These are phyloP conservation scores for Aristolochia fimbriata DNA, from an alignment of 164 flowering plant species.

Conservation along the genomic window DNA sequence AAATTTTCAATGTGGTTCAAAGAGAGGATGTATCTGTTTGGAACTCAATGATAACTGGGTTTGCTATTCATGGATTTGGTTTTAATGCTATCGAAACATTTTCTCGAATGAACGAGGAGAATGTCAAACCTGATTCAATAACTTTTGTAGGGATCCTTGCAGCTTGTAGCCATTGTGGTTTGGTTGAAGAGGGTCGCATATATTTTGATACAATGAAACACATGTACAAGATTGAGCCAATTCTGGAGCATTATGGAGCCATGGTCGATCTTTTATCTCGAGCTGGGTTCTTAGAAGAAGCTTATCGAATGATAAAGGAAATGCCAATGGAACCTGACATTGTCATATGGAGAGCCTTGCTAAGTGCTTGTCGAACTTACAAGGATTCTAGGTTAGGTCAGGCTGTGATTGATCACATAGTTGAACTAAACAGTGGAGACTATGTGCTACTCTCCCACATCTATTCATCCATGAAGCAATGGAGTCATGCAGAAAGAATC, in stretches of 20 bases:
- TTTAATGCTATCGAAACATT: constrained; percentile 42
- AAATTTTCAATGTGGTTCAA: constrained; percentile 27
- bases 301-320: constrained; percentile 30
- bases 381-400: constrained; percentile 42
- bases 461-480: constrained; percentile 44
- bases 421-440: constrained; percentile 50
- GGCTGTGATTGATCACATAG: constrained; percentile 35
- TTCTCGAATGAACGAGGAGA: constrained; percentile 14
- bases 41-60: constrained; percentile 74
- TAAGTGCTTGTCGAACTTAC: constrained; percentile 60
- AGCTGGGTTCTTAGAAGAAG: constrained; percentile 65
- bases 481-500: constrained; percentile 50
- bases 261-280: constrained; percentile 70
- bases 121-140: constrained; percentile 14
- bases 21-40: constrained; percentile 46
- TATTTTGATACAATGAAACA: constrained; percentile 43
- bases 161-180: constrained; percentile 66
- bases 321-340: constrained; percentile 71
- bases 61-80: constrained; percentile 76
- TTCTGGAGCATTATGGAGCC: constrained; percentile 72
- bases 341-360: constrained; percentile 61
- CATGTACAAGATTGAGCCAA: constrained; percentile 38
- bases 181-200: constrained; percentile 42
- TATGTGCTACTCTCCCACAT: constrained; percentile 69
- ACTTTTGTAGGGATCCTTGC: constrained; percentile 30